These are phyloP conservation scores for Tilletiopsis washingtonensis DNA, from an alignment of 1,284 basidiomycete species.

Conservation along the genomic window DNA sequence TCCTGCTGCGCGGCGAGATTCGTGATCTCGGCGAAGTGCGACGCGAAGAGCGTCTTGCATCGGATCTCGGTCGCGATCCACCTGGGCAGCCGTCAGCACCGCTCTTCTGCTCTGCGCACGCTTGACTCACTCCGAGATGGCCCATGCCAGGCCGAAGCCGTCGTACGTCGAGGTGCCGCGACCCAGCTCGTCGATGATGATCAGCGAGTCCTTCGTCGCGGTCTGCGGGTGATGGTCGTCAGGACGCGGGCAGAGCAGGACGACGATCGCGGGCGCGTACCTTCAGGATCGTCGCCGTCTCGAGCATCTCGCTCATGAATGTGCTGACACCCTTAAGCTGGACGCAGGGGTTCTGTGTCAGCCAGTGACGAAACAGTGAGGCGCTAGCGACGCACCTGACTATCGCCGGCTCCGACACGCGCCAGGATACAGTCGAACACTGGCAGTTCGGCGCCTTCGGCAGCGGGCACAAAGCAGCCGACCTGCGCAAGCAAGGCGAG, in stretches of 20 bases:
- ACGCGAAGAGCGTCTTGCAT: conserved; percentile 71
- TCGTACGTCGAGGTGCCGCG: conserved; percentile 98
- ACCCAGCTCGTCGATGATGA: conserved; percentile 97
- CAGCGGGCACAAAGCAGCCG: conserved; percentile 79
- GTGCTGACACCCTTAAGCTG: conserved; percentile 96
- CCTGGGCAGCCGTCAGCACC: too few relatives aligned
- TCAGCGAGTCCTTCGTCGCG: conserved; percentile 82
- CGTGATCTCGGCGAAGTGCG: conserved; percentile 96
- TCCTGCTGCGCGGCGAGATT: conserved; percentile 74
- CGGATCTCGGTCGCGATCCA: conserved; percentile 88
- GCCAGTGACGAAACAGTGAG: too few relatives aligned
- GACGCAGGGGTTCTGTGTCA: too few relatives aligned
- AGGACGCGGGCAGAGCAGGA: too few relatives aligned
- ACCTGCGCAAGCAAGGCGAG: conserved; percentile 84
- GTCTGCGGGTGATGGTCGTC: too few relatives aligned
- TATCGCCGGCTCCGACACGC: conserved; percentile 93
- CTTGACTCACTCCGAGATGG: conserved; percentile 94
- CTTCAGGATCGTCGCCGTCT: conserved; percentile 91
- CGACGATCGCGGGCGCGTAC: too few relatives aligned
- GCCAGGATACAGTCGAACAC: conserved; percentile 95
- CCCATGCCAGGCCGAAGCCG: conserved; percentile 97
- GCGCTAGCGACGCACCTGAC: too few relatives aligned
- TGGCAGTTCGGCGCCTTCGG: conserved; percentile 64
- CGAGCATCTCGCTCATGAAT: conserved; percentile 99
- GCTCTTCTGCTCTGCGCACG: too few relatives aligned